Base-by-base conservation (phyloP, 495 filamentous ascomycete genomes). In the Daldinia bambusicola region DNA sequence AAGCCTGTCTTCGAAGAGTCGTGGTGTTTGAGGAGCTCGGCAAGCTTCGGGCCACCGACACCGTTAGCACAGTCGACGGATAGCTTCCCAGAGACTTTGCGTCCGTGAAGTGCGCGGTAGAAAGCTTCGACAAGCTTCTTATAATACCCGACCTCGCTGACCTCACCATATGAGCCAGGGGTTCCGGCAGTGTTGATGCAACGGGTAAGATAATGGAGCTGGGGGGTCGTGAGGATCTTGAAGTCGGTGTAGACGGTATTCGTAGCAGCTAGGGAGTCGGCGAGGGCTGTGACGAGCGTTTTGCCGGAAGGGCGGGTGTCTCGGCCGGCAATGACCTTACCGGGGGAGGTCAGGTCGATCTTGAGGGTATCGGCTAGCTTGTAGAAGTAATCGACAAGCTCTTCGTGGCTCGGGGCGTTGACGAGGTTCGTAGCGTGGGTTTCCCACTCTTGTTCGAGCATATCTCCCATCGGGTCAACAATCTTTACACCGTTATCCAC, bases 401-500 rank as follows among this genome's bases (percentile, higher is more conserved):
- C 88, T 60, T 91, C 86, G 66, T 97, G 91, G 57, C 84, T 86
- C 4, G 87, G 81, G 43, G 91, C 89, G 74, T 98, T 99, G 67
- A 97, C 93, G 48, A 99, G 87, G 70, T 83, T 85, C 30, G 96
- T 98, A 4, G 93, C 92, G 76, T 94, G 89, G 30, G 82, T 82
- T 82, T 99, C 95, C 96, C 96, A 99, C 66, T 93, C 90, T 67
- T 86, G 92, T 84, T 97, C 93, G 22, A 98, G 86, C 95, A 98
- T 98, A 77, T 97, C 94, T 67, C 95, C 95, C 90, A 97, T 92
- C 12, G 95, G 95, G 80, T 99, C 95, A 70, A 99, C 92, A 69
- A 99, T 86, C 87, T 99, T 99, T 72, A 99, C 93, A 59, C 95
- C 95, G 82, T 99, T 99, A 81, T 99, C 95, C 74, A 91, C 90